A percentile compares a stretch with the other conserved stretches of the same genome.
Conservation (phyloP, 2,329 filamentous ascomycete species). For the Zelopaecilomyces penicillatus region DNA sequence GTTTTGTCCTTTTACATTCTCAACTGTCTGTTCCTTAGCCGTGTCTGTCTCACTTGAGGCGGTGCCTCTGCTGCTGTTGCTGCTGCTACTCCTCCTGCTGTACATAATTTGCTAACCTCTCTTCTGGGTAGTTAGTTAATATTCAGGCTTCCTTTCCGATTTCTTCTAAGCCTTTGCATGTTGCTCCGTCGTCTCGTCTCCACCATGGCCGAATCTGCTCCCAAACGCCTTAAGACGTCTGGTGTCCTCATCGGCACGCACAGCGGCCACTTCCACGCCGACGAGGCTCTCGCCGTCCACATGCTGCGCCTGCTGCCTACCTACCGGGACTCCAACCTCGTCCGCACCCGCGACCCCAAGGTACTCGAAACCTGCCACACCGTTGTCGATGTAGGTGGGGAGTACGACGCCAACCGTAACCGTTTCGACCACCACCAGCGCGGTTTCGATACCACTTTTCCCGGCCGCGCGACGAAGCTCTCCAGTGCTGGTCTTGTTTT, state of each 20-base stretch:
- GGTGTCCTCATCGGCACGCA: slow-evolving; percentile 76
- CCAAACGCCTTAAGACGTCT: slow-evolving; percentile 78
- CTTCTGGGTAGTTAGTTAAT: too few relatives aligned
- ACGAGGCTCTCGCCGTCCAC: slow-evolving; percentile 94
- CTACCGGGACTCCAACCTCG: slow-evolving; percentile 64
- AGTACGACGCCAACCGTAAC: slow-evolving; percentile 68
- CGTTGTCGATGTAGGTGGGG: slow-evolving; percentile 94
- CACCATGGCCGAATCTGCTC: slow-evolving; percentile 51
- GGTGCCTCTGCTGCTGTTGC: too few relatives aligned
- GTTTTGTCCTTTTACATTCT: too few relatives aligned
- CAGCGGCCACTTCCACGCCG: slow-evolving; percentile 97
- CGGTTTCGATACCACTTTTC: slow-evolving; percentile 78
- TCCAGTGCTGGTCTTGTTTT: slow-evolving; percentile 91
- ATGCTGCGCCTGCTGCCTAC: slow-evolving; percentile 83
- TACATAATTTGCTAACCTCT: too few relatives aligned
- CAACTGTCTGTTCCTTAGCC: too few relatives aligned
- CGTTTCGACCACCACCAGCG: slow-evolving; percentile 98
- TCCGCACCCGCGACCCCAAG: slow-evolving; percentile 80
- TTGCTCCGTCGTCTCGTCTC: slow-evolving; percentile 23
- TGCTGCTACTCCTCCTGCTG: too few relatives aligned
- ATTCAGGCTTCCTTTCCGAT: not conserved
- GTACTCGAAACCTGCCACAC: slow-evolving; percentile 78
- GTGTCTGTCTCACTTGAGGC: too few relatives aligned
- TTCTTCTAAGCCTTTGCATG: not conserved
- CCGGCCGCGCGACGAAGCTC: slow-evolving; percentile 75